These are phyloP conservation scores for Serpula lacrymans DNA, from an alignment of 768 basidiomycete species.

Conservation along the genomic window DNA sequence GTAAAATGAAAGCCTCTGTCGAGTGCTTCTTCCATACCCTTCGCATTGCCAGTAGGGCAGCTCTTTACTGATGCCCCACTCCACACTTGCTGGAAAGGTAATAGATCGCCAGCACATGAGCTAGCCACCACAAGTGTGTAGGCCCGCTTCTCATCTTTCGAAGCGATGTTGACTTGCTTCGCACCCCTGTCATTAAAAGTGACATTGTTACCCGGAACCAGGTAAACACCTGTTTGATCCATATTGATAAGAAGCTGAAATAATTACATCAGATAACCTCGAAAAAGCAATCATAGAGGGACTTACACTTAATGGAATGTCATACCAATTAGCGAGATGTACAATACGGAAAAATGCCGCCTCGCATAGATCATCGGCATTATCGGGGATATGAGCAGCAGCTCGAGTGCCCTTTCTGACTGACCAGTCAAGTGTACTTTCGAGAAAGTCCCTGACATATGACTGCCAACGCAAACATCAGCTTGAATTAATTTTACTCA, in stretches of 20 bases:
- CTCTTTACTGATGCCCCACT: constrained; percentile 13
- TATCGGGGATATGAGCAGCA: constrained; percentile 14
- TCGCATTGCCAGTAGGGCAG: constrained; percentile 9
- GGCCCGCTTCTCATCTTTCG: constrained; percentile 27
- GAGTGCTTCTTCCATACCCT: constrained; percentile 10
- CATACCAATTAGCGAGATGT: constrained; percentile 11
- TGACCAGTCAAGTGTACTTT: no score
- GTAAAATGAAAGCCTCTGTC: constrained; percentile 17
- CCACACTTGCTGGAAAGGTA: constrained; percentile 33
- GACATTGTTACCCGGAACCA: constrained; percentile 9
- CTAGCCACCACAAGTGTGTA: constrained; percentile 26
- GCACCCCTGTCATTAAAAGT: constrained; percentile 18
- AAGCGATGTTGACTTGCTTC: constrained; percentile 21
- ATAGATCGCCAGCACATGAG: constrained; percentile 18
- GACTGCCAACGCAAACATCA: no score
- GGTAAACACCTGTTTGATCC: constrained; percentile 18
- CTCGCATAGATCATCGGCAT: constrained; percentile 7
- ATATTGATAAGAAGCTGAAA: constrained; percentile 15
- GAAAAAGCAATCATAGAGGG: no score
- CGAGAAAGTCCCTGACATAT: no score
- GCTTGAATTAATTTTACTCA: no score
- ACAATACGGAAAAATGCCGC: constrained; percentile 17
- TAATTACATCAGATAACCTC: neutral
- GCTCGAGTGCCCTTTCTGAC: constrained; percentile 16
- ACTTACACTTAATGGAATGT: constrained; percentile 13